phyloP scores from a whole-genome alignment of 768 basidiomycete genomes.

The Russula brevipes region DNA sequence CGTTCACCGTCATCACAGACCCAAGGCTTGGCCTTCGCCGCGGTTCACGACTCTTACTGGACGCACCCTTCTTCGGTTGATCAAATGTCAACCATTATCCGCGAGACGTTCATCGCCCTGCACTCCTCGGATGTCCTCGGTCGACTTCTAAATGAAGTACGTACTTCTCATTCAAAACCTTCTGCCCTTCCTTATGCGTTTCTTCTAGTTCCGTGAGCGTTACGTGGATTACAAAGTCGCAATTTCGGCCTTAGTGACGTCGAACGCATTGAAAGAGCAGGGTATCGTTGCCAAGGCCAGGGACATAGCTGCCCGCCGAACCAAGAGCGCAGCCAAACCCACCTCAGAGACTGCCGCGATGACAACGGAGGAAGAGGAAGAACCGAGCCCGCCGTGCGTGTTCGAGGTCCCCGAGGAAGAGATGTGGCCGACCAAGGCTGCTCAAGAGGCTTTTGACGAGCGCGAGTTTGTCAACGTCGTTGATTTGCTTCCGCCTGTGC shows the following conservation, averaged over 20 bases:
- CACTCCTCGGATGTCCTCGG: constrained; percentile 83
- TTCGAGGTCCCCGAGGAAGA: constrained; percentile 27
- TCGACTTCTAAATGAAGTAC: constrained; percentile 71
- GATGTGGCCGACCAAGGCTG: not conserved
- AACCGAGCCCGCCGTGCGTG: constrained; percentile 28
- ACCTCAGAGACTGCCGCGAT: not conserved
- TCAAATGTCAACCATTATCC: constrained; percentile 82
- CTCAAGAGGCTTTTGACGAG: constrained; percentile 20
- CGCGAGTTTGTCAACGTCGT: constrained; percentile 69
- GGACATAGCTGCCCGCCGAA: constrained; percentile 36
- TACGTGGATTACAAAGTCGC: constrained; percentile 60
- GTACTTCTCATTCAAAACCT: constrained; percentile 12
- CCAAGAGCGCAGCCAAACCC: constrained; percentile 15
- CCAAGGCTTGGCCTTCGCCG: constrained; percentile 77
- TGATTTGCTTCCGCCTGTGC: constrained; percentile 75
- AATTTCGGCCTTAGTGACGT: constrained; percentile 41
- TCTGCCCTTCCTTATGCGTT: not conserved
- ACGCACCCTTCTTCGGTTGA: constrained; percentile 88
- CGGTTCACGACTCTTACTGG: constrained; percentile 99
- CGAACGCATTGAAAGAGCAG: constrained; percentile 25
- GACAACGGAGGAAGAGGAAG: constrained; percentile 24
- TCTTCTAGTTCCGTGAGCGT: constrained; percentile 24
- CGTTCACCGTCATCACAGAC: constrained; percentile 41
- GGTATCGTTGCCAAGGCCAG: constrained; percentile 37
- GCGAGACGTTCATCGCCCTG: constrained; percentile 88